These are phyloP conservation scores for Xylaria arbuscula DNA, from an alignment of 2,329 filamentous ascomycete species.

Conservation along the genomic window DNA sequence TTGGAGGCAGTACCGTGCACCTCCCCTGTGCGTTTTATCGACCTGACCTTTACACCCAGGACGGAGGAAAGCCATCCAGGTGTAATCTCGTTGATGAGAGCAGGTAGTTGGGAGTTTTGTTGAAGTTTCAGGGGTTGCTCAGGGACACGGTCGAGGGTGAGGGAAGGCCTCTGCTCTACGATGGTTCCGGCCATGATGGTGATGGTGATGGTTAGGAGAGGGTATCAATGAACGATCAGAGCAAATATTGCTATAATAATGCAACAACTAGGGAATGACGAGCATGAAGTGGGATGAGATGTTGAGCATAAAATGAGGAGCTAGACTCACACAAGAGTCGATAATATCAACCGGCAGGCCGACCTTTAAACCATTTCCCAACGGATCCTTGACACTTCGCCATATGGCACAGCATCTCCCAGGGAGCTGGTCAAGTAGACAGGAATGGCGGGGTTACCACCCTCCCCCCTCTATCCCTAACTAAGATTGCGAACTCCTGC, in stretches of 20 bases:
- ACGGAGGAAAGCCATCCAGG: slow-evolving; percentile 43
- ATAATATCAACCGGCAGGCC: slow-evolving; percentile 28
- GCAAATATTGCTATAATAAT: slow-evolving; percentile 1
- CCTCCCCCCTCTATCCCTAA: slow-evolving; percentile 20
- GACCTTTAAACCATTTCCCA: slow-evolving; percentile 35
- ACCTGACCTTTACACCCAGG: slow-evolving; percentile 38
- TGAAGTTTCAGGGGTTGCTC: slow-evolving; percentile 2
- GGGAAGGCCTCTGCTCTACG: slow-evolving; percentile 22
- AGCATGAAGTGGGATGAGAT: neutral
- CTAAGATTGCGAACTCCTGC: slow-evolving; percentile 35
- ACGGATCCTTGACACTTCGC: slow-evolving; percentile 27
- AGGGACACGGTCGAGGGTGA: slow-evolving; percentile 15
- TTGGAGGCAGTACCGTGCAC: slow-evolving; percentile 45
- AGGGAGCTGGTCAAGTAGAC: slow-evolving; percentile 20
- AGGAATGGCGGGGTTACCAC: slow-evolving; percentile 35
- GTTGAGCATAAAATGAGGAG: slow-evolving; percentile 20
- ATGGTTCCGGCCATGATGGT: slow-evolving; percentile 29
- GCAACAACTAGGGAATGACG: slow-evolving; percentile 20
- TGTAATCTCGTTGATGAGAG: slow-evolving; percentile 41
- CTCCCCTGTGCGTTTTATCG: slow-evolving; percentile 36
- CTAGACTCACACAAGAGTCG: slow-evolving; percentile 11
- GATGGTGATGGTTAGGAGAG: neutral
- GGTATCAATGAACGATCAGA: slow-evolving; percentile 9
- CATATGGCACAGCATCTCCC: slow-evolving; percentile 21
- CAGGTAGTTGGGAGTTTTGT: slow-evolving; percentile 32